Evolutionary conservation across 805 yeast species (phyloP).

Genomic region (Candida parachauliodes): DNA sequence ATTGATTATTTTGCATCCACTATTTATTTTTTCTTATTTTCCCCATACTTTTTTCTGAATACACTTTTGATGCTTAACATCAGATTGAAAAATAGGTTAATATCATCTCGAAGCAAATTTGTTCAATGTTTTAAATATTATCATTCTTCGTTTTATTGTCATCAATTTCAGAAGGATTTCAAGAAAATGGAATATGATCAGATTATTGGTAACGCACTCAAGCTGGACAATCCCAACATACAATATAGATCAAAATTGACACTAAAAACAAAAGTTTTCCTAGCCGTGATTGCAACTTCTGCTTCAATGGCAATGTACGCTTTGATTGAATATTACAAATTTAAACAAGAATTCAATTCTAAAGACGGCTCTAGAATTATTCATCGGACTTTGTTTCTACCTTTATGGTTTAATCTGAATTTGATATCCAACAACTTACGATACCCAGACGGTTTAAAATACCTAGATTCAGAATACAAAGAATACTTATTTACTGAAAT

Average conservation of each 20-base stretch:
- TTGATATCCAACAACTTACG: slow-evolving; percentile 21
- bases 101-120: neutral
- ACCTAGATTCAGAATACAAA: slow-evolving; percentile 21
- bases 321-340: slow-evolving; percentile 14
- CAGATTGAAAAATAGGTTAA: neutral
- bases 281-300: slow-evolving; percentile 15
- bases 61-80: neutral
- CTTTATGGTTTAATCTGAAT: slow-evolving; percentile 24
- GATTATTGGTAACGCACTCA: neutral
- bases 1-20: too few relatives aligned
- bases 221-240: slow-evolving; percentile 1
- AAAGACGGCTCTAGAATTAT: neutral
- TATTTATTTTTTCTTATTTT: slow-evolving; percentile 1
- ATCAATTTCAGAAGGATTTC: neutral
- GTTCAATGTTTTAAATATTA: too few relatives aligned
- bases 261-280: slow-evolving; percentile 17
- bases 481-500: slow-evolving; percentile 14
- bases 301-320: slow-evolving; percentile 24
- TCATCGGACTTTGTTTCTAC: slow-evolving; percentile 17
- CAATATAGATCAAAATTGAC: slow-evolving; percentile 13
- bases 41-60: slow-evolving; percentile 1
- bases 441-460: slow-evolving; percentile 24
- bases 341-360: slow-evolving; percentile 7
- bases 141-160: neutral
- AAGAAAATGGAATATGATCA: neutral